Evolutionary conservation across 768 basidiomycete genomes (phyloP).

Genomic region (Kwoniella shandongensis): DNA sequence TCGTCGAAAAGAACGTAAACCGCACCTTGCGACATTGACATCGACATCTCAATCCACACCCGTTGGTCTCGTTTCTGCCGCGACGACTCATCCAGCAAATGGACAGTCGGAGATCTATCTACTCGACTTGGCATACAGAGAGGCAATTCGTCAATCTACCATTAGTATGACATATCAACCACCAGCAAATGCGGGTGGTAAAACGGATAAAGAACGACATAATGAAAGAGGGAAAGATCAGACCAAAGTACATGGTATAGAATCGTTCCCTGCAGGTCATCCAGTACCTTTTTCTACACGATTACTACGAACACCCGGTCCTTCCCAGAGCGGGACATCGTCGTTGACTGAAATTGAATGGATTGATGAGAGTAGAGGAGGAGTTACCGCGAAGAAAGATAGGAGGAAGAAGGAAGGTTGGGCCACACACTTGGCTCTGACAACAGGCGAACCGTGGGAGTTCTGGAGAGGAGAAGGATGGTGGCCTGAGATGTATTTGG

Average conservation of each 20-base stretch:
- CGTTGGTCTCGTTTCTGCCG: neutral
- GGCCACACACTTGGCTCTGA: neutral
- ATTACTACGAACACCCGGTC: neutral
- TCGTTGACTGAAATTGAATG: neutral
- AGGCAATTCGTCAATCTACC: conserved; percentile 21
- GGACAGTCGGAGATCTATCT: conserved; percentile 28
- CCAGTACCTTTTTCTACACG: conserved; percentile 13
- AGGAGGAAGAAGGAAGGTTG: conserved; percentile 11
- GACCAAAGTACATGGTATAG: neutral
- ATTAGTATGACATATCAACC: conserved; percentile 11
- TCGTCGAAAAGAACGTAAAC: too few relatives aligned
- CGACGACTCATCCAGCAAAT: conserved; percentile 6
- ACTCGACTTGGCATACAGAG: conserved; percentile 25
- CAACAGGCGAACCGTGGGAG: conserved; percentile 33
- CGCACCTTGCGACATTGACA: neutral
- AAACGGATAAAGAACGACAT: conserved; percentile 6
- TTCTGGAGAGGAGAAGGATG: conserved; percentile 50
- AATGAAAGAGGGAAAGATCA: conserved; percentile 10
- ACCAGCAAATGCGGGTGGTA: neutral
- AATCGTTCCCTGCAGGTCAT: conserved; percentile 10
- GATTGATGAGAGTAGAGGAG: conserved; percentile 4
- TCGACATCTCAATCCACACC: neutral
- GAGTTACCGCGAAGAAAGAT: conserved; percentile 5
- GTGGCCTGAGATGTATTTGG: conserved; percentile 45
- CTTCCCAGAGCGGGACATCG: neutral